Conservation (phyloP, 2,329 filamentous ascomycete species). For the Colletotrichum sp. region DNA sequence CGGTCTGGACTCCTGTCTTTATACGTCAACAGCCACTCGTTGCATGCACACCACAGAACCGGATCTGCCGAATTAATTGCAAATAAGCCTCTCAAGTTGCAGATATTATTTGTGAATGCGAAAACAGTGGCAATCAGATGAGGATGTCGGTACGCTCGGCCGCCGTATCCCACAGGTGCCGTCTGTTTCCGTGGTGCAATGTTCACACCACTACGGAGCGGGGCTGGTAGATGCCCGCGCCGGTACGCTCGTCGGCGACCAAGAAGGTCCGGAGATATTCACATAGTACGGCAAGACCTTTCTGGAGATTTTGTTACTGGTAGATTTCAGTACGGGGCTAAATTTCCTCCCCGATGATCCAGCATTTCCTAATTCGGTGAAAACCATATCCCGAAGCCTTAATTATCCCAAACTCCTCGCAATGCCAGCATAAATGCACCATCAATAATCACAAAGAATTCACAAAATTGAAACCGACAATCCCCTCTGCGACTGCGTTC, state of each 20-base stretch:
- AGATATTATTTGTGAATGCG: not conserved
- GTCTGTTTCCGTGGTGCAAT: not conserved
- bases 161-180: not conserved
- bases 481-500: constrained; percentile 48
- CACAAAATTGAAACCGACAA: constrained; percentile 51
- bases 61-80: not conserved
- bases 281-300: not conserved
- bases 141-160: not conserved
- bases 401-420: not conserved
- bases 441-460: not conserved
- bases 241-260: not conserved
- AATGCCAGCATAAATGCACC: not conserved
- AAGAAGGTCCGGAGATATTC: not conserved
- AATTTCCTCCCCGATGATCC: not conserved
- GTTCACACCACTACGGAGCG: not conserved
- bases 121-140: not conserved
- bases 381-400: not conserved
- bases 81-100: not conserved
- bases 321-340: not conserved
- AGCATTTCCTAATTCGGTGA: not conserved
- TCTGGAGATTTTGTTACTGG: not conserved
- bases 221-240: not conserved
- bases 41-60: not conserved
- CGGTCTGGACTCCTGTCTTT: not conserved
- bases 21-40: not conserved